Evolutionary conservation across 2,329 filamentous ascomycete species (phyloP).

Genomic region (Cyphellophora attinorum): DNA sequence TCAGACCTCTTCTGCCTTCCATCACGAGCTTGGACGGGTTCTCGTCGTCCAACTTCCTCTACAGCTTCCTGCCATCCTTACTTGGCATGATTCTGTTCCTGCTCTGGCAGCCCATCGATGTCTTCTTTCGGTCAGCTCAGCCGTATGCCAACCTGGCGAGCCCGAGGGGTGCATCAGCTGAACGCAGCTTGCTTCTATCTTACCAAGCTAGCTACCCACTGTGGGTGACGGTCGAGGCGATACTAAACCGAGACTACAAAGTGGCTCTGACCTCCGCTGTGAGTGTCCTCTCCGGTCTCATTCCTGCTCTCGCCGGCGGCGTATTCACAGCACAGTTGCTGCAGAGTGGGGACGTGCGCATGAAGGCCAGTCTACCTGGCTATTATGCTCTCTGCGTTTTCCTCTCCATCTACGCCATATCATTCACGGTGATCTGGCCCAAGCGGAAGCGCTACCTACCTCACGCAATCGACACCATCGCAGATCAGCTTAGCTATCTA

Average conservation of each 20-base stretch:
- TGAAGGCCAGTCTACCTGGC: constrained; percentile 64
- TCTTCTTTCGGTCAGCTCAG: constrained; percentile 49
- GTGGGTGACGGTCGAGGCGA: constrained; percentile 41
- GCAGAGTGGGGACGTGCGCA: constrained; percentile 36
- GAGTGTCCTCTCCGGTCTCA: constrained; percentile 39
- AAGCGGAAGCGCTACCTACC: constrained; percentile 56
- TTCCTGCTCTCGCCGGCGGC: constrained; percentile 52
- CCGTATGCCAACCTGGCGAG: constrained; percentile 47
- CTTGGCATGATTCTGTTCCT: constrained; percentile 52
- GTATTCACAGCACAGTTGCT: constrained; percentile 56
- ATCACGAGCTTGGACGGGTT: constrained; percentile 56
- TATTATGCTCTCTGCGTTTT: constrained; percentile 66
- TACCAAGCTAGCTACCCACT: constrained; percentile 47
- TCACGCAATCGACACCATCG: constrained; percentile 61
- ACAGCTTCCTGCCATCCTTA: constrained; percentile 53
- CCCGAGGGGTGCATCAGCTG: constrained; percentile 42
- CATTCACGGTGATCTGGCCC: constrained; percentile 53
- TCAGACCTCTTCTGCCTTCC: constrained; percentile 57
- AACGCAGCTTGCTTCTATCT: constrained; percentile 46
- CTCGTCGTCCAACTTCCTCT: constrained; percentile 80
- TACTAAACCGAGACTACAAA: constrained; percentile 47
- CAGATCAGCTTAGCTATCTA: constrained; percentile 69
- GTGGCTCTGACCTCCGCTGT: constrained; percentile 48
- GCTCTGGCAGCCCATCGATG: constrained; percentile 49
- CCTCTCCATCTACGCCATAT: constrained; percentile 59